Evolutionary conservation across 2,329 filamentous ascomycete genomes (phyloP), one percentile per base, ranked within the genome.

Genomic region (Ophiosphaerella herpotricha): DNA sequence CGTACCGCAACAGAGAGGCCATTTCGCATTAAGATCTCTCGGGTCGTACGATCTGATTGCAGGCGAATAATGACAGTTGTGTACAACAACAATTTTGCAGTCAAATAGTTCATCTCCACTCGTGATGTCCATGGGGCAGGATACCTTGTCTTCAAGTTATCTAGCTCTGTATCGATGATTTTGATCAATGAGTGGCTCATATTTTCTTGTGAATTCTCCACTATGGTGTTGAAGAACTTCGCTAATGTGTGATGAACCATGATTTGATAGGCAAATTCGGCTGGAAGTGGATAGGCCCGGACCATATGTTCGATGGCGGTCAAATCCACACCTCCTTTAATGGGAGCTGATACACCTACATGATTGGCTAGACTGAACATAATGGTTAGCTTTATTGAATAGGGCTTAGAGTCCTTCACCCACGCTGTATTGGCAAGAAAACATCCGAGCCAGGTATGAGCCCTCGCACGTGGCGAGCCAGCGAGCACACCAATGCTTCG

Each of bases 171-270:
- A 32, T 60, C 57, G n/a, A 66, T 49, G 16, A 65, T 46, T 14
- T 55, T 50, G 24, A 62, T 50, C 16, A 65, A 52, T 2, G 62
- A 60, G 12, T 52, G 49, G 35, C 53, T 57, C 18, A 63, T 54
- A n/a, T 46, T 31, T 7, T 57, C 53, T 45, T 56, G 49, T 12
- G 50, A 47, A 24, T 56, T 59, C 14, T 63, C 52, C n/a, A 55
- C 40, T 5, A 65, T 52, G 7, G 60, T 40, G 16, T 48, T 63
- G 13, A 57, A 60, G 47, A 52, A 63, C 14, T 56, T 60, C 1
- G 60, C 56, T n/a, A 63, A 39, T 9, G 53, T 61, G 34, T 60
- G 60, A 12, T 62, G 55, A 5, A 63, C 55, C 58, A 60, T 60
- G 24, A 63, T 44, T 24, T 63, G 55, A 29, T 58, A 62, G 11